Evolutionary conservation across 441 rosid species (phyloP).

Genomic region (Adansonia rubrostipa): DNA sequence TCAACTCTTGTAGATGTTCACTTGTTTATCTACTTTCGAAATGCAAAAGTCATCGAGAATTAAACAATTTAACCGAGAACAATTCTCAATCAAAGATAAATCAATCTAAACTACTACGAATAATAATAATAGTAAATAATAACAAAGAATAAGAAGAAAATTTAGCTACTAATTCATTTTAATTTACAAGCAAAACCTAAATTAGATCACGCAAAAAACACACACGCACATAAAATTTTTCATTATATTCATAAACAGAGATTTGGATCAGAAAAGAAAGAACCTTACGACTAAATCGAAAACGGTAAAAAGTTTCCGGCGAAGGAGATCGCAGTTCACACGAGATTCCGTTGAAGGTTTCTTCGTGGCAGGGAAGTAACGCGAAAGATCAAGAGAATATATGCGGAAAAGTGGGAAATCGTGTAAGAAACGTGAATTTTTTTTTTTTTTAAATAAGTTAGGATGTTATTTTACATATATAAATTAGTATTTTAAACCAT

Average conservation of each 20-base stretch:
- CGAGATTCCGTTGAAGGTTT: neutral
- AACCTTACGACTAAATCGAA: neutral
- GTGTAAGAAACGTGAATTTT: neutral
- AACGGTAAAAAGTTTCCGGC: neutral
- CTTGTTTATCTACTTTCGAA: neutral
- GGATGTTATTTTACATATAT: no score
- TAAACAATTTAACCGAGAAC: neutral
- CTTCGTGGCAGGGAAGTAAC: neutral
- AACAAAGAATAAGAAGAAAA: neutral
- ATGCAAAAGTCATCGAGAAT: neutral
- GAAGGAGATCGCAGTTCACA: conserved; percentile 8
- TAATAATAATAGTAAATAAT: neutral
- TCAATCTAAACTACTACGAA: conserved; percentile 13
- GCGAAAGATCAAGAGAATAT: neutral
- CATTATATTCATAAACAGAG: neutral
- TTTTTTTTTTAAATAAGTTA: no score
- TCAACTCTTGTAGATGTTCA: neutral
- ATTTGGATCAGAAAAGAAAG: conserved; percentile 22
- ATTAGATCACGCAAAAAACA: conserved; percentile 6
- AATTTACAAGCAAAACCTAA: neutral
- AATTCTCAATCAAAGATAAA: neutral
- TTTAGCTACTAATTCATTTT: neutral
- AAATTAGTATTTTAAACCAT: no score
- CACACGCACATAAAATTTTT: neutral
- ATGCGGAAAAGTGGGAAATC: neutral